Percentiles rank a stretch among this genome's conserved stretches.
Evolutionary conservation across 2,329 filamentous ascomycete species (phyloP).

Genomic region (Talaromyces marneffei): DNA sequence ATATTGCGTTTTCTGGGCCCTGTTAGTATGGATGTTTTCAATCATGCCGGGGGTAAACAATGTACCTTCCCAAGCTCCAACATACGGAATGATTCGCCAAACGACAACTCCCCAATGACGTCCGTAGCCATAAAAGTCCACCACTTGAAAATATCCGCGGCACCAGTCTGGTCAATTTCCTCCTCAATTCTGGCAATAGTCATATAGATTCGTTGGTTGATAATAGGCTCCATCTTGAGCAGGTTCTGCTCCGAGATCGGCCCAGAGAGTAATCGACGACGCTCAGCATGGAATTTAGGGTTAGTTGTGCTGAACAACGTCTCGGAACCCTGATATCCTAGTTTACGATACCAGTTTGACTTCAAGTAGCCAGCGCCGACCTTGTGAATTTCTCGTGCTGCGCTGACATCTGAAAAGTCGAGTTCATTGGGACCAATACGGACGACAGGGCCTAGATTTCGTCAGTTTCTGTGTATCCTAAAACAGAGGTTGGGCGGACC

Average conservation of each 20-base stretch:
- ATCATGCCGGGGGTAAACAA: not conserved
- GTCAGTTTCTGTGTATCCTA: not conserved
- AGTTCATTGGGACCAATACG: constrained; percentile 24
- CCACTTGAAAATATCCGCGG: constrained; percentile 49
- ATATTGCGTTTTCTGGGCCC: constrained; percentile 39
- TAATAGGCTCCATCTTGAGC: constrained; percentile 34
- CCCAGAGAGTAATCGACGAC: constrained; percentile 40
- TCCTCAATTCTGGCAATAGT: constrained; percentile 41
- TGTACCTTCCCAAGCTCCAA: constrained; percentile 46
- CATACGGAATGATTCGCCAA: constrained; percentile 52
- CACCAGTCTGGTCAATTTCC: constrained; percentile 37
- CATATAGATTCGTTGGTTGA: constrained; percentile 36
- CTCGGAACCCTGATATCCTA: constrained; percentile 18
- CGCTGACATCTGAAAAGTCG: constrained; percentile 34
- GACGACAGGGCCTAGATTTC: constrained; percentile 27
- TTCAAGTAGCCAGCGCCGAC: constrained; percentile 31
- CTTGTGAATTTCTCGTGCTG: constrained; percentile 30
- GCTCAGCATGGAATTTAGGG: constrained; percentile 34
- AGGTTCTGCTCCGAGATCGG: constrained; percentile 22
- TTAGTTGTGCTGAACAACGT: constrained; percentile 41
- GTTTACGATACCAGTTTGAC: constrained; percentile 26
- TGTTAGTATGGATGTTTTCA: not conserved
- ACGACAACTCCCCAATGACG: constrained; percentile 48
- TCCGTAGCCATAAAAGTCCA: constrained; percentile 51
- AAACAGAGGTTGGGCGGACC: constrained; percentile 19